Percentiles rank a stretch among this genome's conserved stretches.
phyloP scores from a whole-genome alignment of 2,329 filamentous ascomycete species.

The Botrytis fabae region DNA sequence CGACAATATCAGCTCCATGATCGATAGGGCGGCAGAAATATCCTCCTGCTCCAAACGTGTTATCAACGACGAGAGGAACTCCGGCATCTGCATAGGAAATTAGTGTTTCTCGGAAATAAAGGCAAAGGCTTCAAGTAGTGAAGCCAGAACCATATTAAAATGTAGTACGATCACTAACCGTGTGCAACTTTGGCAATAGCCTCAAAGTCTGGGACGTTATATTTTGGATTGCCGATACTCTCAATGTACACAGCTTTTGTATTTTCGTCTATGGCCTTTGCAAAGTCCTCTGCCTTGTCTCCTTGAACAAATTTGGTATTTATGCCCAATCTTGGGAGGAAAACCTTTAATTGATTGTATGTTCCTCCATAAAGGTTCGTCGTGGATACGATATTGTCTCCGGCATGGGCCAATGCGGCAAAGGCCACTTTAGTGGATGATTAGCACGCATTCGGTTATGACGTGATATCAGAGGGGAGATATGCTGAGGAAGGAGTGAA shows the following conservation, averaged over 20 bases:
- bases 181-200: constrained; percentile 82
- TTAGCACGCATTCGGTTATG: constrained; percentile 7
- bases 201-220: constrained; percentile 93
- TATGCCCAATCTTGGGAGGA: constrained; percentile 80
- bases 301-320: constrained; percentile 82
- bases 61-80: constrained; percentile 69
- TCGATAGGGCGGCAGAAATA: constrained; percentile 85
- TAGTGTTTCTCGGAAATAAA: not conserved
- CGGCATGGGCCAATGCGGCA: constrained; percentile 74
- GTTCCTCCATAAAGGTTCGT: constrained; percentile 92
- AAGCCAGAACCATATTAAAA: not conserved
- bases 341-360: constrained; percentile 95
- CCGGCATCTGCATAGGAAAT: constrained; percentile 44
- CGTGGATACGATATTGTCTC: constrained; percentile 92
- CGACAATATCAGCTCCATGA: constrained; percentile 88
- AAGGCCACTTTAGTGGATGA: constrained; percentile 54
- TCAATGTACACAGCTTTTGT: constrained; percentile 92
- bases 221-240: constrained; percentile 84
- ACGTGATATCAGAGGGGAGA: not conserved
- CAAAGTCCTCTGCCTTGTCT: constrained; percentile 76
- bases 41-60: constrained; percentile 91
- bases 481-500: not conserved
- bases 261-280: constrained; percentile 80
- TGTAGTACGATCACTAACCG: constrained; percentile 33
- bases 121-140: not conserved